Evolutionary conservation across 108 stramenopile species (phyloP), one percentile per base, ranked within the genome.

Genomic region (Nitzschia palea): DNA sequence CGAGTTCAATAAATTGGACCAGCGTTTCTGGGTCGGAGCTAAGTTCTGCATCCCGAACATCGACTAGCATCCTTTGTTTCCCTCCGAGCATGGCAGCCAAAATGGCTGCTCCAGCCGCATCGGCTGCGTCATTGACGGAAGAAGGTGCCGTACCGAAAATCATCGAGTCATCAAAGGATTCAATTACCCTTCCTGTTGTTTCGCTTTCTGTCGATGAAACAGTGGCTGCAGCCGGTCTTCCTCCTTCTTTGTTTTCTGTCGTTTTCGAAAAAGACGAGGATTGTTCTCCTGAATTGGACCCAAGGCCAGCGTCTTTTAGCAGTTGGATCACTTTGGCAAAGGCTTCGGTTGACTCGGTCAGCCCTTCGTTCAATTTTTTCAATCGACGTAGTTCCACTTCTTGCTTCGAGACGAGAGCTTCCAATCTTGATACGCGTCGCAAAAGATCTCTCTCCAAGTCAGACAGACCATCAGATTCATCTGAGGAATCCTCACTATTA

Each of bases 31-130:
- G 80, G 76, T 95, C 88, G 29, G 73, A 66, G 25, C 80, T 85
- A 29, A 95, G 72, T 55, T 95, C 94, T 14, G 91, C 88, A 80
- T 95, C 94, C 4, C 91, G 76, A n/a, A 95, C 90, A 74, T 95
- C 94, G 9, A 95, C 90, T 50, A 95, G 35, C 89, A 95, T 89
- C n/a, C 94, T 77, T 59, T 89, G 83, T 61, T 95, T 90, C 22
- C 94, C 94, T 23, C 78, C 89, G 6, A 95, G 67, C 74, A 93
- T 77, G 2, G 81, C 91, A 9, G 88, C 87, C 2, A 93, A 64
- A 45, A 91, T 90, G 33, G 91, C 85, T 20, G 88, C 80, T 3
- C 94, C 94, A 30, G 94, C 91, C 26, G 87, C 82, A 74, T 92
- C 89, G 2, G 91, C 94, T 27, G 94, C 94, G 65, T 95, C 89